Evolutionary conservation across 2,329 filamentous ascomycete genomes (phyloP).

Genomic region (Epichloe elymi): DNA sequence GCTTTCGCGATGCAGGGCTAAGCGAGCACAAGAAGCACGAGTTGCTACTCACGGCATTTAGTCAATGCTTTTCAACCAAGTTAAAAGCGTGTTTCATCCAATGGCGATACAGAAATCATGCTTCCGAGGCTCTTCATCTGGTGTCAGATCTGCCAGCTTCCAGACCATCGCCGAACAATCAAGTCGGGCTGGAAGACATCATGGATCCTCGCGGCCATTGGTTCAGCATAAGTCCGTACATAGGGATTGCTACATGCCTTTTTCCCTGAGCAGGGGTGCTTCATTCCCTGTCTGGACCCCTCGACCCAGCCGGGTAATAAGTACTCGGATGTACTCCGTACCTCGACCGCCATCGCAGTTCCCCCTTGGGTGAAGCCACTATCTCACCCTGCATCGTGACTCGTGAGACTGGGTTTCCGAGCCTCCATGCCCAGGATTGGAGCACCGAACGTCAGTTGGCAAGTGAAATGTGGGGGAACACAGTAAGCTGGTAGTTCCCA

Average conservation of each 20-base stretch:
- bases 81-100: neutral
- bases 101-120: neutral
- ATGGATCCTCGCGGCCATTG: too few relatives aligned
- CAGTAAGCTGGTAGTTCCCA: neutral
- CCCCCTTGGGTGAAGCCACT: slow-evolving; percentile 2
- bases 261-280: neutral
- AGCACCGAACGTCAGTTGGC: neutral
- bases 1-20: neutral
- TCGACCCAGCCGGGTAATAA: neutral
- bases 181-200: neutral
- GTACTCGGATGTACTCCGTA: neutral
- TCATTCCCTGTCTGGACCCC: neutral
- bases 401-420: slow-evolving; percentile 3
- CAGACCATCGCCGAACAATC: neutral
- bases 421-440: slow-evolving; percentile 1
- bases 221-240: too few relatives aligned
- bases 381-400: slow-evolving; percentile 3
- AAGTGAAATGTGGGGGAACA: slow-evolving; percentile 1
- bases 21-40: neutral
- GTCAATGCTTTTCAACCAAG: neutral
- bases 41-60: neutral
- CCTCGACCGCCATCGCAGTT: neutral
- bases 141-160: neutral
- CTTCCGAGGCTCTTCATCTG: neutral
- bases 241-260: neutral